Evolutionary conservation across 2,329 filamentous ascomycete genomes (phyloP), one percentile per base, ranked within the genome.

Genomic region (Botrytis fragariae): DNA sequence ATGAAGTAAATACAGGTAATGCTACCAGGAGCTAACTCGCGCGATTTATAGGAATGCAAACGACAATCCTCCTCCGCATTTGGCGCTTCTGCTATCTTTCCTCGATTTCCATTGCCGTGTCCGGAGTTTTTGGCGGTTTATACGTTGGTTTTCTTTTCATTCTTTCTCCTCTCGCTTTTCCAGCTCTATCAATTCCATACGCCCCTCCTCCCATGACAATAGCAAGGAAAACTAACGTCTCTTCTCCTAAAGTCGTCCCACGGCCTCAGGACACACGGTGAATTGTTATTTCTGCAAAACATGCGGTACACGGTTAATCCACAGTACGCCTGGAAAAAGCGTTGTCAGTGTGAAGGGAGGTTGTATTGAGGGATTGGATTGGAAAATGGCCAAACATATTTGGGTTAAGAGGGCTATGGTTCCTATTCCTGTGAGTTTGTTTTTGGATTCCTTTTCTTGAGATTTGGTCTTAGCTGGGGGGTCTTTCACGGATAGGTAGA

Each of bases 271-370:
- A 0, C 83, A 88, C 39, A 85, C 83, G 0, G 82, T 92, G 62
- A 86, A 90, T 76, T 92, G 88, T 78, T 90, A 91, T 79, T 92
- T 92, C 79, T 92, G 90, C 80, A 89, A 85, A 72, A 83, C 82
- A 45, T 93, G 91, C 79, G 91, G 91, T 18, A 90, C 89, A 5
- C 84, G 91, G 4, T 81, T 93, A 59, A 82, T 93, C 68, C 91
- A 93, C 82, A 85, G 85, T 7, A 88, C 86, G 18, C 86, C 87
- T 3, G 88, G 85, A 18, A 88, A 90, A 76, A 86, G 87, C 74
- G 85, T 90, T 65, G 86, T 91, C 59, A 88, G 88, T 25, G 86
- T 93, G 63, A 92, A 92, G 79, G 90, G 88, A 18, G 91, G 90
- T 59, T 91, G 90, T 78, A 84, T 93, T 63, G 86, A 89, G 9